Percentiles rank a stretch among this genome's conserved stretches.
Evolutionary conservation across 257 asterid genomes (phyloP).

Genomic region (Haberlea rhodopensis): DNA sequence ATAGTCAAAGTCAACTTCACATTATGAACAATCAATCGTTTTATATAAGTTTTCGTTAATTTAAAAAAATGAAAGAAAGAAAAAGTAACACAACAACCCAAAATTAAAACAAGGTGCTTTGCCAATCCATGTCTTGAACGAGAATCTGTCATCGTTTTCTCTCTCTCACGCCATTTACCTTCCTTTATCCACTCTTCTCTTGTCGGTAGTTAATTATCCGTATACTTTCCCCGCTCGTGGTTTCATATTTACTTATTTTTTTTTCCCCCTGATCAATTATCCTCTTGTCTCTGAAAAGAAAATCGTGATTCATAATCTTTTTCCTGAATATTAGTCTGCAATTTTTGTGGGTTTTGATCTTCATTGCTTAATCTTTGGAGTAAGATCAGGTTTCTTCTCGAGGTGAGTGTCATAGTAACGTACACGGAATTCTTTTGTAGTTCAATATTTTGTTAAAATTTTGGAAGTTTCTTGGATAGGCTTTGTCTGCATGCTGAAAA

Average conservation of each 20-base stretch:
- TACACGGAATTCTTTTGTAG: neutral
- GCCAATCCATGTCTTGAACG: neutral
- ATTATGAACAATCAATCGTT: too few relatives aligned
- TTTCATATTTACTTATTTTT: neutral
- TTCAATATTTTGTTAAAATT: conserved; percentile 7
- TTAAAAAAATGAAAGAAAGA: too few relatives aligned
- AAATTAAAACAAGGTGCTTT: too few relatives aligned
- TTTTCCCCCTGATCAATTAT: neutral
- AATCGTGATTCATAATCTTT: neutral
- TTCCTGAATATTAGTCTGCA: conserved; percentile 1
- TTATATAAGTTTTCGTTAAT: too few relatives aligned
- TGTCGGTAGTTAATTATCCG: conserved; percentile 26
- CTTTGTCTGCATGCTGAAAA: too few relatives aligned
- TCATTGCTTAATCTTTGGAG: conserved; percentile 24
- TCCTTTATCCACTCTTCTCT: conserved; percentile 35
- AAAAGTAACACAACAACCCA: neutral
- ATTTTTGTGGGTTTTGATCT: conserved; percentile 31
- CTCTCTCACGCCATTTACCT: conserved; percentile 25
- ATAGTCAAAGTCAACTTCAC: too few relatives aligned
- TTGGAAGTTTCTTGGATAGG: neutral
- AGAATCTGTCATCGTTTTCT: conserved; percentile 42
- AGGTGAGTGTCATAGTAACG: conserved; percentile 31
- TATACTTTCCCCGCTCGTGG: neutral
- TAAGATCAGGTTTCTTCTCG: conserved; percentile 28
- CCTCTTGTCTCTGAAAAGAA: conserved; percentile 4